phyloP scores from a whole-genome alignment of 352 stramenopile genomes.

The Phytopythium sindhum region DNA sequence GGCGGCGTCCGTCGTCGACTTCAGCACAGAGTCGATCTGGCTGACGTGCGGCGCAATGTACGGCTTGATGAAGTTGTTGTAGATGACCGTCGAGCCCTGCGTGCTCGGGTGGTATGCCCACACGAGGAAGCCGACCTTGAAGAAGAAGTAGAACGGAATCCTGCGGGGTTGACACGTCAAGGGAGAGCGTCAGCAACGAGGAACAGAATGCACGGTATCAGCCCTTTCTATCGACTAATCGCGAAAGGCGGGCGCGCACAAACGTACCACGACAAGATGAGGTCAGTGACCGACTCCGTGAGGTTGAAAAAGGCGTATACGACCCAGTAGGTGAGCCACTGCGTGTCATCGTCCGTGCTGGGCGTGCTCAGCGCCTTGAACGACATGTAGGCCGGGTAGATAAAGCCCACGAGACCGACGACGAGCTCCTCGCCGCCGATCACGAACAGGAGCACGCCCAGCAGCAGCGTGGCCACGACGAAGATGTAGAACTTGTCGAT shows the following conservation, averaged over 20 bases:
- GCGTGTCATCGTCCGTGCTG: constrained; percentile 70
- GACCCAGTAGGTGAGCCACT: constrained; percentile 92
- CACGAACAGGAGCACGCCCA: constrained; percentile 72
- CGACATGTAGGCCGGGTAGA: constrained; percentile 87
- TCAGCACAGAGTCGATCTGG: constrained; percentile 62
- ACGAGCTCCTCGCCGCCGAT: constrained; percentile 74
- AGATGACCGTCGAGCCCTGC: constrained; percentile 80
- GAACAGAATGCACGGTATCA: not conserved
- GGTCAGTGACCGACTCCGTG: constrained; percentile 86
- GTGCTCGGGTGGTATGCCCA: constrained; percentile 84
- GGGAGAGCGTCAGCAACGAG: not conserved
- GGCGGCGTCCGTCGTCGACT: constrained; percentile 45
- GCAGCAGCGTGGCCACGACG: constrained; percentile 33
- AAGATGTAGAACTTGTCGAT: constrained; percentile 90
- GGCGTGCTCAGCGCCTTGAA: constrained; percentile 87
- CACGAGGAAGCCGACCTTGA: constrained; percentile 86
- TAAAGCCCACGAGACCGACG: constrained; percentile 81
- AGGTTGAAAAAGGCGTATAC: constrained; percentile 97
- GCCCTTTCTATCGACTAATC: not conserved
- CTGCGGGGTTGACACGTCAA: constrained; percentile 14
- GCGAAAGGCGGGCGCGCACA: not conserved
- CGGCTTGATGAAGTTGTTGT: constrained; percentile 81
- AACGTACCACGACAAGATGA: constrained; percentile 72
- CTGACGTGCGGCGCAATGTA: constrained; percentile 72
- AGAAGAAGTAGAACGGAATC: constrained; percentile 86